phyloP scores from a whole-genome alignment of 768 basidiomycete species.

The Rubroboletus pulcherrimus region DNA sequence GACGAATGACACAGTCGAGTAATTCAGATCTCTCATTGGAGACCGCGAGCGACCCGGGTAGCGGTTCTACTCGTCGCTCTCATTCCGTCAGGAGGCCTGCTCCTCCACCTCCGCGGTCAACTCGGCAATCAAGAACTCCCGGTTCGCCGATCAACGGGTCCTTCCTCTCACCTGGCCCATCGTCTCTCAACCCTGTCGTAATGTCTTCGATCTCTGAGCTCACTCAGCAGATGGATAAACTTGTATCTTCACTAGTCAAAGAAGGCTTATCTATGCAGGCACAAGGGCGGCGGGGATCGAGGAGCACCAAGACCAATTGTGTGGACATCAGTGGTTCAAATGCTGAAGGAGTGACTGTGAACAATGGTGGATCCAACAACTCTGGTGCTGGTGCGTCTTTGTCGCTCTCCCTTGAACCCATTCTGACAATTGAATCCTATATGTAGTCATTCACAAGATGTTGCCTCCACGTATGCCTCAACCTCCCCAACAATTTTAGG shows the following conservation, averaged over 20 bases:
- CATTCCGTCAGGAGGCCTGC: conserved; percentile 2
- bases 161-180: neutral
- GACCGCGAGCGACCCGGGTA: neutral
- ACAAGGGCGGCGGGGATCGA: neutral
- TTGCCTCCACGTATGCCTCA: neutral
- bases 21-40: neutral
- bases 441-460: conserved; percentile 11
- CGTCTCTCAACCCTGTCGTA: neutral
- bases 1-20: neutral
- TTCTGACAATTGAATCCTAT: neutral
- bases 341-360: conserved; percentile 3
- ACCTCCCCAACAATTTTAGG: neutral
- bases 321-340: neutral
- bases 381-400: conserved; percentile 8
- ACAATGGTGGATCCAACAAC: conserved; percentile 1
- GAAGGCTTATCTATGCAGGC: neutral
- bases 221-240: neutral
- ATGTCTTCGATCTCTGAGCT: neutral
- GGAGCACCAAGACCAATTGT: neutral
- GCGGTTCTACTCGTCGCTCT: neutral
- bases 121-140: neutral
- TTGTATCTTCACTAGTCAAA: neutral
- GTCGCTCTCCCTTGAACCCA: neutral
- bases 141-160: neutral
- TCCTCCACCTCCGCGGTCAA: conserved; percentile 3